These are phyloP conservation scores for Phytopythium mirpurense DNA, from an alignment of 352 stramenopile species.

Conservation along the genomic window DNA sequence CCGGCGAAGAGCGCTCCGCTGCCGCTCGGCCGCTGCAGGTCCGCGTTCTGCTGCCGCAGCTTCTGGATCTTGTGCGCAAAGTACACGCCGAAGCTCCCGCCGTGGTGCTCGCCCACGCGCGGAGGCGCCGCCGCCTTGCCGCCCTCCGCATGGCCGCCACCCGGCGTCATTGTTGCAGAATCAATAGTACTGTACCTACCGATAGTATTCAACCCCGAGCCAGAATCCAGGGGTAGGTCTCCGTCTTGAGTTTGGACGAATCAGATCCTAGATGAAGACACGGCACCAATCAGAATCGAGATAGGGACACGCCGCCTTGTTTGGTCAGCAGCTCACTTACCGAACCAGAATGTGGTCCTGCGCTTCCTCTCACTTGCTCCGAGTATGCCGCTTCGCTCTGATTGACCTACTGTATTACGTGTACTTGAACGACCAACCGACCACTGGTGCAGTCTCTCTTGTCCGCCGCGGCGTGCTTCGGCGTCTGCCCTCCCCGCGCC, in stretches of 20 bases:
- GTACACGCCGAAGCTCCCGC: slow-evolving; percentile 85
- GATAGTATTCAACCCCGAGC: too few relatives aligned
- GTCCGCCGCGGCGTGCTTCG: slow-evolving; percentile 1
- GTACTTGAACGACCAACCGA: neutral
- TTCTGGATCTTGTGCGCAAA: slow-evolving; percentile 92
- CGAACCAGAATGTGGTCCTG: neutral
- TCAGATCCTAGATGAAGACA: neutral
- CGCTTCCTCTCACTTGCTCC: neutral
- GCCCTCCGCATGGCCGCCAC: slow-evolving; percentile 14
- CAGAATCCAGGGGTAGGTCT: neutral
- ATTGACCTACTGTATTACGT: too few relatives aligned
- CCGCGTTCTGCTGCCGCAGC: slow-evolving; percentile 66
- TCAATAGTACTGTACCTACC: too few relatives aligned
- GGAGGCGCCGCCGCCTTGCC: slow-evolving; percentile 30
- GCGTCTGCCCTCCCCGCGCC: too few relatives aligned
- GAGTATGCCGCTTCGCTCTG: neutral
- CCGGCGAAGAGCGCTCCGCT: slow-evolving; percentile 47
- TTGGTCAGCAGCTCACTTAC: neutral
- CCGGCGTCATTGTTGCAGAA: too few relatives aligned
- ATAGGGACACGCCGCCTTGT: slow-evolving; percentile 2
- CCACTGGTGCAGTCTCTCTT: slow-evolving; percentile 2
- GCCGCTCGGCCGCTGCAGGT: slow-evolving; percentile 11
- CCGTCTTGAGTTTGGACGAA: neutral
- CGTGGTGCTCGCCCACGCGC: slow-evolving; percentile 80
- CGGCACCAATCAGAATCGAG: neutral